phyloP scores from a whole-genome alignment of 345 rosid species.

The Bruguiera parviflora region DNA sequence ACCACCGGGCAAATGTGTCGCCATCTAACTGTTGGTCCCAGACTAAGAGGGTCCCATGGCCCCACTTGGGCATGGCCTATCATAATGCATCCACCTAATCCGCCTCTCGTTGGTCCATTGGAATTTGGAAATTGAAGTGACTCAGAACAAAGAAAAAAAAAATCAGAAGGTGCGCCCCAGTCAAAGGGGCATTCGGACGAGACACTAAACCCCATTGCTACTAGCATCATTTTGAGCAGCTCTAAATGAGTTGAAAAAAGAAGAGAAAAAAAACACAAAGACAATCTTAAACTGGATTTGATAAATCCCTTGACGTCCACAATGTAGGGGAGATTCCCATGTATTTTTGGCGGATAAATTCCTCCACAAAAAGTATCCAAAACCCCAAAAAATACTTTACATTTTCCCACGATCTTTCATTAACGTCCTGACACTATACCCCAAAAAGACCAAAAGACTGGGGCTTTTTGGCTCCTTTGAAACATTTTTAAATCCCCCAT shows the following conservation, averaged over 20 bases:
- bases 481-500: slow-evolving; percentile 13
- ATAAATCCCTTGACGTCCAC: slow-evolving; percentile 58
- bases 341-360: slow-evolving; percentile 57
- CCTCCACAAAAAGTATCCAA: slow-evolving; percentile 3
- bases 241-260: not conserved
- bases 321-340: slow-evolving; percentile 11
- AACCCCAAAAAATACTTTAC: not conserved
- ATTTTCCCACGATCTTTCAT: slow-evolving; percentile 39
- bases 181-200: slow-evolving; percentile 7
- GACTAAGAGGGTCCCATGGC: not conserved
- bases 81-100: slow-evolving; percentile 21
- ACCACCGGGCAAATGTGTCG: not conserved
- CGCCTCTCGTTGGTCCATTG: slow-evolving; percentile 11
- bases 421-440: slow-evolving; percentile 18
- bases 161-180: not conserved
- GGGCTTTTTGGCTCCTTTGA: not conserved
- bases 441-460: slow-evolving; percentile 25
- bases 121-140: not conserved
- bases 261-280: not conserved
- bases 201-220: slow-evolving; percentile 17
- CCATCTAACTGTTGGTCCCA: not conserved
- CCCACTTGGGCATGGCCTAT: not conserved
- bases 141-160: not conserved
- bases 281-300: slow-evolving; percentile 35
- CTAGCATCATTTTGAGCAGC: not conserved